phyloP scores from a whole-genome alignment of 805 yeast genomes.

The Saturnispora halmiae region DNA sequence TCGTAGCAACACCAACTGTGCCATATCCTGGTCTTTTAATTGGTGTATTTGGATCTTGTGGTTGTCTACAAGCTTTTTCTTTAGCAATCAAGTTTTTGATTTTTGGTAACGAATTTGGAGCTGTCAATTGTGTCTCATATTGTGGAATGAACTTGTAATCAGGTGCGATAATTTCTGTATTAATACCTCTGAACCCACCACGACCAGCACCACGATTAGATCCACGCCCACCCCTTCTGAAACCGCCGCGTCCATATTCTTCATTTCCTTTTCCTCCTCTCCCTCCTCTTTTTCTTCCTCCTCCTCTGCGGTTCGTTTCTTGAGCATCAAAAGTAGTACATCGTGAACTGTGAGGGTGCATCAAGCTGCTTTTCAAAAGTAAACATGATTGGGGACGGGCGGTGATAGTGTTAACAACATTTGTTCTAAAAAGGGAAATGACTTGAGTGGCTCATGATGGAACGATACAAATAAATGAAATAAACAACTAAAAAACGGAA shows the following conservation, averaged over 20 bases:
- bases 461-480: background rate
- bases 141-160: slow-evolving; percentile 16
- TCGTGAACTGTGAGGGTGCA: too few relatives aligned
- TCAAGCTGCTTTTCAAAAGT: too few relatives aligned
- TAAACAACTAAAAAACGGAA: background rate
- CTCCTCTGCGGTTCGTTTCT: too few relatives aligned
- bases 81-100: slow-evolving; percentile 12
- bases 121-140: slow-evolving; percentile 13
- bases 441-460: too few relatives aligned
- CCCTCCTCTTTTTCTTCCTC: slow-evolving; percentile 6
- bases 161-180: slow-evolving; percentile 17
- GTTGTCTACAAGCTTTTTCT: slow-evolving; percentile 11
- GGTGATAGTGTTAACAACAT: too few relatives aligned
- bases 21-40: slow-evolving; percentile 22
- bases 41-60: slow-evolving; percentile 12
- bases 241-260: slow-evolving; percentile 5
- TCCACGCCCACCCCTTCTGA: slow-evolving; percentile 16
- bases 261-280: slow-evolving; percentile 18
- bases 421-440: too few relatives aligned
- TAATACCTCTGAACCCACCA: slow-evolving; percentile 12
- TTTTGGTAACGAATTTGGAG: slow-evolving; percentile 13
- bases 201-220: slow-evolving; percentile 15
- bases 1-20: slow-evolving; percentile 17
- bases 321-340: too few relatives aligned
- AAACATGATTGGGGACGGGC: too few relatives aligned